Base-by-base conservation (phyloP, 306 rosid species). In the Quercus glauca region DNA sequence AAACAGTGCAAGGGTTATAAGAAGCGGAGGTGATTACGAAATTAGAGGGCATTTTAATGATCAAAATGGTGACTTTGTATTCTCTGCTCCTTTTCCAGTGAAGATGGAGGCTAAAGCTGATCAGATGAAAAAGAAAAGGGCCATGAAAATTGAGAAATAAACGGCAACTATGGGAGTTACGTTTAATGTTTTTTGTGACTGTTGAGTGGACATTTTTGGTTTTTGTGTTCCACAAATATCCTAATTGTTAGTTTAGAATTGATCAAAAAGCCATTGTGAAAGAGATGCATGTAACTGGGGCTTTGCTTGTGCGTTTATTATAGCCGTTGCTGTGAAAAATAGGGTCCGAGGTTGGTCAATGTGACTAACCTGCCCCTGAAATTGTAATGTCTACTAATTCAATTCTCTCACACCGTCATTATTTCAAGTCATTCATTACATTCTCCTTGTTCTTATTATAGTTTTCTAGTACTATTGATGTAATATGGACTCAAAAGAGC, bases 31-130 rank as follows among this genome's bases (percentile, higher is more conserved):
- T 28, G 74, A 49, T 71, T 74, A 71, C 77, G 74, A 74, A 51
- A 75, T 69, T 76, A 75, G 71, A 82, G 88, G 70, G 77, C 76
- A 55, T 69, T 72, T 14, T 76, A 84, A 79, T 72, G 75, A 14
- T 10, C 68, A 28, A 35, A 83, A 79, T 68, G 91, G 74, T 37
- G 83, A 60, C 75, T 51, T 84, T 80, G 56, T 88, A 59, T 91
- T 90, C 82, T 84, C 97, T 10, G 86, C 98, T 58, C 98, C 99
- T 23, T 72, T 90, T 85, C 98, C 97, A 20, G 73, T 90, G 69
- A 89, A 87, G 81, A 96, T 96, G 99, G 99, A 91, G 83, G 80
- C 87, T 43, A 89, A 87, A 79, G 84, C 75, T 55, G 98, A 83
- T 37, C 77, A 68, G 79, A 67, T 75, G 75, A 89, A 79, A 76